Base-by-base conservation (phyloP, 2,329 filamentous ascomycete species). In the Stagonosporopsis chrysanthemi region DNA sequence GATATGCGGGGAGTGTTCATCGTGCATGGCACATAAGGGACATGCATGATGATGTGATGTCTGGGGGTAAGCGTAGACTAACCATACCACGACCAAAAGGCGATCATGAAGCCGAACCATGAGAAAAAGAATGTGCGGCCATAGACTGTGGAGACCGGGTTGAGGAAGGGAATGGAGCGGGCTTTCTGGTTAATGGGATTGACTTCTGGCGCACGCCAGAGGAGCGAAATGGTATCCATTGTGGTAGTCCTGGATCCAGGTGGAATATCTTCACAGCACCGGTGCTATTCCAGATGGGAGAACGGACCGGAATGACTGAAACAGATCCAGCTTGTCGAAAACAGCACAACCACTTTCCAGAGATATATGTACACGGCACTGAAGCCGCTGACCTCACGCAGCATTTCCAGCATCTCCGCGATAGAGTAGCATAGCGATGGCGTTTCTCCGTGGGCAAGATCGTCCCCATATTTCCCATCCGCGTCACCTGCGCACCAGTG, bases 71-170 rank as follows among this genome's bases (percentile, higher is more conserved):
- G n/a, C 23, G 28, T 15, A 14, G 3, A 57, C 54, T 17, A 36
- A 70, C 66, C 67, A 69, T 74, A 81, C 84, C 84, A 96, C 2
- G 90, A 91, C 83, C 91, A 90, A 77, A 96, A 96, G 11, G 90
- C 88, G 50, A 93, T 84, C 84, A 94, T 87, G 75, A 94, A 94
- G 1, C 90, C 90, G 47, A 91, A 84, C 88, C 90, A 94, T 1
- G 89, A 89, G 78, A 96, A 96, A 81, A 92, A 91, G 77, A 95
- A 96, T 0, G 93, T 91, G 9, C 91, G 85, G 28, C 91, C 92
- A 80, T 96, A 92, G 64, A 86, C 78, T 72, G 94, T 84, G n/a
- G 64, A 60, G 66, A 92, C 70, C 0, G 88, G 85, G 74, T 96
- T 96, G 57, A 96, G 78, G 26, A 90, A 76, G 0, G 92, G 92